Base-by-base conservation (phyloP, 129 eudicot genomes). In the Sambucus nigra region DNA sequence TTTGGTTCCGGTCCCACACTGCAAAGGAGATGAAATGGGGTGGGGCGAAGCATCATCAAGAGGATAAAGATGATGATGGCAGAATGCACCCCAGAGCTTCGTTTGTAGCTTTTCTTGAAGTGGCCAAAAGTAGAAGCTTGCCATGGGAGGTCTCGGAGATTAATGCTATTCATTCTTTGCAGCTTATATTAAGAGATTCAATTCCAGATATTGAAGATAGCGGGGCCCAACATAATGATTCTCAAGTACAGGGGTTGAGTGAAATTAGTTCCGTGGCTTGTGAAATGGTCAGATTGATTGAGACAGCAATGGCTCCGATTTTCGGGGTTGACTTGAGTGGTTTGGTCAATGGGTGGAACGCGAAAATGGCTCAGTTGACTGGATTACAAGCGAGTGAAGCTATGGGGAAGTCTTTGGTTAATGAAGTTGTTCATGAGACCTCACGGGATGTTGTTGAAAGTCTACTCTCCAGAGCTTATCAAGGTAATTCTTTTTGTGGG, bases 1-100 rank as follows among this genome's bases (percentile, higher is more conserved):
- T 84, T 51, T 84, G 88, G 94, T 84, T 84, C 63, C 71, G 94
- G 68, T 80, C 94, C 11, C 83, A 80, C 42, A 59, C 80, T 10
- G 85, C 80, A 57, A 74, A 59, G 8, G 80, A 71, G 33, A 47
- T 77, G 14, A 63, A 57, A 47, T 84, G 94, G 94, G 94, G 82
- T 22, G 94, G 94, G 1, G 80, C 82, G 44, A 84, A 76, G 57
- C 94, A 84, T 69, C 69, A 74, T 53, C 78, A 79, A 0, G 68
- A 51, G 1, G 88, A 84, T 23, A 63, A 74, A 72, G 94, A 84
- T 66, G 71, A 76, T 65, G 78, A 66, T 0, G 67, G 60, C 13
- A 73, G 23, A 53, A 73, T 80, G 88, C 77, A 77, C 56, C 94
- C 94, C 1, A 68, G 94, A 60, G 75, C 74, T 57, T 84, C 94